Conservation (phyloP, 208 protist genomes). For the Crithidia acanthocephali region DNA sequence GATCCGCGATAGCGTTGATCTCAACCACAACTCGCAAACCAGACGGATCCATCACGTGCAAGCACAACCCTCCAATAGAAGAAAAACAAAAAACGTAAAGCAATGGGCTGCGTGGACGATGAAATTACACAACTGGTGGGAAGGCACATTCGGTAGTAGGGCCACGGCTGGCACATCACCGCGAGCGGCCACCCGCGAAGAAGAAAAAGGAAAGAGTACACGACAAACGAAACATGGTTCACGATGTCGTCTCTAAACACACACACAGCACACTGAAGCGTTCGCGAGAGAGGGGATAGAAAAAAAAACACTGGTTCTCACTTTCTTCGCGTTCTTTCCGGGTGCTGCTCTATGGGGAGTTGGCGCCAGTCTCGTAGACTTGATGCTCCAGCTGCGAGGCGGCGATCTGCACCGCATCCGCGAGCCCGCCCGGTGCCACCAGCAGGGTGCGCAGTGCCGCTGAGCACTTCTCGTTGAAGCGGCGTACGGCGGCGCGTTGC, state of each 20-base stretch:
- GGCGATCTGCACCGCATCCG: slow-evolving; percentile 40
- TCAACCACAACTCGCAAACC: no score
- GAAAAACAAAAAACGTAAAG: neutral
- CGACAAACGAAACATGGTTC: neutral
- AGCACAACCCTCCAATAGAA: neutral
- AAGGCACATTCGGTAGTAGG: no score
- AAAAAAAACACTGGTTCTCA: neutral
- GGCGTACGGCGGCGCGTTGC: slow-evolving; percentile 37
- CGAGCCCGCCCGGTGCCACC: slow-evolving; percentile 23
- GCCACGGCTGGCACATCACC: neutral
- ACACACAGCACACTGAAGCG: no score
- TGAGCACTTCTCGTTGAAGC: slow-evolving; percentile 50
- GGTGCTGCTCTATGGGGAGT: slow-evolving; percentile 9
- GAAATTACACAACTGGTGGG: no score
- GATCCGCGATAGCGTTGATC: no score
- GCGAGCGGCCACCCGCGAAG: neutral
- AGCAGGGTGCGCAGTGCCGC: slow-evolving; percentile 32
- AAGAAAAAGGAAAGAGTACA: neutral
- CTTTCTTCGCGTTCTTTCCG: neutral
- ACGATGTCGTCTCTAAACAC: neutral
- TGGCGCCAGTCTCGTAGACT: slow-evolving; percentile 10
- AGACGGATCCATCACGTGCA: neutral
- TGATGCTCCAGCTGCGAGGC: slow-evolving; percentile 30
- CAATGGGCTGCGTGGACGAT: no score
- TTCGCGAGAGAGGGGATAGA: neutral